A percentile compares a stretch with the other conserved stretches of the same genome.
phyloP scores from a whole-genome alignment of 1,284 basidiomycete species.

The Pterula multifida region DNA sequence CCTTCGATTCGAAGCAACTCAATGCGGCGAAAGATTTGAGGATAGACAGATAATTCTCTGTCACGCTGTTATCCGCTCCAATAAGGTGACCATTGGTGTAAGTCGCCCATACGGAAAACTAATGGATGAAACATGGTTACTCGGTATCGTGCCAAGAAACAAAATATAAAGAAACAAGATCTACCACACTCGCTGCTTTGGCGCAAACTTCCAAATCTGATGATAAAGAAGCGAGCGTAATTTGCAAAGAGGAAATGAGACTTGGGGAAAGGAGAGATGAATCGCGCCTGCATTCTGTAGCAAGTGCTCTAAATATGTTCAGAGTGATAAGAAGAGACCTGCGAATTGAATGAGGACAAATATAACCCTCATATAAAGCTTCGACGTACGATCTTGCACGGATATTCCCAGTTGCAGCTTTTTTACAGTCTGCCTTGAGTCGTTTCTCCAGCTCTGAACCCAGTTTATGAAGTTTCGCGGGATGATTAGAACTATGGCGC shows the following conservation, averaged over 20 bases:
- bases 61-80: conserved; percentile 63
- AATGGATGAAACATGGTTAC: conserved; percentile 4
- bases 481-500: conserved; percentile 52
- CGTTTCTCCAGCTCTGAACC: conserved; percentile 77
- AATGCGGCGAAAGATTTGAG: conserved; percentile 61
- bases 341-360: conserved; percentile 6
- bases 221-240: conserved; percentile 50
- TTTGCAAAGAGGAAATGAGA: conserved; percentile 65
- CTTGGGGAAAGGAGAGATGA: conserved; percentile 73
- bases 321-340: conserved; percentile 83
- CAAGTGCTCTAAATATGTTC: conserved; percentile 73
- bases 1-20: conserved; percentile 35
- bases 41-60: conserved; percentile 60
- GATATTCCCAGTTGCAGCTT: conserved; percentile 58
- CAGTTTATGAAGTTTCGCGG: conserved; percentile 82
- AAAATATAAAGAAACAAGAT: conserved; percentile 18
- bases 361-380: conserved; percentile 1
- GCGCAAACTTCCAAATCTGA: conserved; percentile 79
- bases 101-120: conserved; percentile 91
- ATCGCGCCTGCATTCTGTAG: conserved; percentile 85
- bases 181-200: conserved; percentile 71
- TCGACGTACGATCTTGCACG: conserved; percentile 70
- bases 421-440: conserved; percentile 54
- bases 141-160: background rate
- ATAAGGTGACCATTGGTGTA: conserved; percentile 79